Evolutionary conservation across 768 basidiomycete genomes (phyloP).

Genomic region (Pleurotus ostreatus): DNA sequence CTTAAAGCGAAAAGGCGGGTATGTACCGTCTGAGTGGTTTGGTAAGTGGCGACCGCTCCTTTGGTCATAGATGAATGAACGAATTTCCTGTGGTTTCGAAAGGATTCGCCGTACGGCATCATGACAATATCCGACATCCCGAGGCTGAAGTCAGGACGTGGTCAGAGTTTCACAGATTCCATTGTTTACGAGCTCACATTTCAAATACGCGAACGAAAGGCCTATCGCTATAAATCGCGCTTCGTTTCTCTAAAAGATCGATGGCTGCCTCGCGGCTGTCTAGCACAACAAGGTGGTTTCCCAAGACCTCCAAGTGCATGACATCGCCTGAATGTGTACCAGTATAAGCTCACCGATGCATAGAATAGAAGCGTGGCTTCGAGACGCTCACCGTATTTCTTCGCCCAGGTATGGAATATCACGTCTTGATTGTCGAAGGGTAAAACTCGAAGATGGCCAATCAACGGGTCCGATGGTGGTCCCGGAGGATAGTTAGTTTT

Average conservation of each 20-base stretch:
- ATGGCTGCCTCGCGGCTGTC: constrained; percentile 28
- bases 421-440: constrained; percentile 31
- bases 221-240: constrained; percentile 35
- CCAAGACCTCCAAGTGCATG: constrained; percentile 34
- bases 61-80: constrained; percentile 46
- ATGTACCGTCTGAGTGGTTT: constrained; percentile 38
- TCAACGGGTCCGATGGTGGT: constrained; percentile 36
- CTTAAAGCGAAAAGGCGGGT: constrained; percentile 35
- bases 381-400: constrained; percentile 35
- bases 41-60: constrained; percentile 29
- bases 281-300: constrained; percentile 44
- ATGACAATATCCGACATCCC: not conserved
- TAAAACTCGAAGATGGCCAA: constrained; percentile 50
- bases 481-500: constrained; percentile 35
- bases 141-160: not conserved
- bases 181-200: not conserved
- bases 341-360: not conserved
- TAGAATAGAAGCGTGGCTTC: not conserved
- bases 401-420: constrained; percentile 36
- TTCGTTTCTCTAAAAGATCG: constrained; percentile 36
- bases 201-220: constrained; percentile 16
- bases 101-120: constrained; percentile 31
- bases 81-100: constrained; percentile 48
- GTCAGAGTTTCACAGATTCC: too few species aligned
- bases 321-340: constrained; percentile 32